Percentiles rank a stretch among this genome's conserved stretches.
Conservation (phyloP, 2,329 filamentous ascomycete species). For the Colletotrichum sp. region DNA sequence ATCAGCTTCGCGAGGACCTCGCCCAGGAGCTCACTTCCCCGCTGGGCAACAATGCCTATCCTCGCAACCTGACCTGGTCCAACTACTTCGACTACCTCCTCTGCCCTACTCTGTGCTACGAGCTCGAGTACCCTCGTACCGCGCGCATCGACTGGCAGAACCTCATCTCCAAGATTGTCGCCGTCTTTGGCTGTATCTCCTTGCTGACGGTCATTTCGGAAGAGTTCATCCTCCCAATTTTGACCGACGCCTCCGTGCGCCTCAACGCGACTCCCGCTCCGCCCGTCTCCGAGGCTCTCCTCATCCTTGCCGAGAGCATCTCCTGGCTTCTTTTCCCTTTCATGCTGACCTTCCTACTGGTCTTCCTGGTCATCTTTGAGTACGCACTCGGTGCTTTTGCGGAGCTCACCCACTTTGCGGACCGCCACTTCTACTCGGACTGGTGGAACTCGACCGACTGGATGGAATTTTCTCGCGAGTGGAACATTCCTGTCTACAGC, state of each 20-base stretch:
- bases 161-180: constrained; percentile 83
- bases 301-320: constrained; percentile 89
- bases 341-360: constrained; percentile 92
- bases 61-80: constrained; percentile 79
- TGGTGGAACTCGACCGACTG: constrained; percentile 84
- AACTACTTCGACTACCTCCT: constrained; percentile 90
- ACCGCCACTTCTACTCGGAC: constrained; percentile 89
- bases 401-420: constrained; percentile 91
- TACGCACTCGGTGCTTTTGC: constrained; percentile 94
- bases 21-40: constrained; percentile 91
- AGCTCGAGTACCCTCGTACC: constrained; percentile 91
- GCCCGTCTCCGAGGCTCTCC: constrained; percentile 67
- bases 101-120: constrained; percentile 96
- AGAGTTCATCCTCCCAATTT: constrained; percentile 92
- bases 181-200: constrained; percentile 96
- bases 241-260: constrained; percentile 70
- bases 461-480: constrained; percentile 95
- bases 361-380: constrained; percentile 98
- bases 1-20: constrained; percentile 81
- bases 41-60: constrained; percentile 88
- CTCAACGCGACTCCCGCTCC: constrained; percentile 46
- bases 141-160: constrained; percentile 77
- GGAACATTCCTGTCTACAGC: constrained; percentile 97
- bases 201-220: constrained; percentile 89
- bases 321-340: constrained; percentile 94